These are phyloP conservation scores for Flaveria ramosissima DNA, from an alignment of 129 eudicot species.

Conservation along the genomic window DNA sequence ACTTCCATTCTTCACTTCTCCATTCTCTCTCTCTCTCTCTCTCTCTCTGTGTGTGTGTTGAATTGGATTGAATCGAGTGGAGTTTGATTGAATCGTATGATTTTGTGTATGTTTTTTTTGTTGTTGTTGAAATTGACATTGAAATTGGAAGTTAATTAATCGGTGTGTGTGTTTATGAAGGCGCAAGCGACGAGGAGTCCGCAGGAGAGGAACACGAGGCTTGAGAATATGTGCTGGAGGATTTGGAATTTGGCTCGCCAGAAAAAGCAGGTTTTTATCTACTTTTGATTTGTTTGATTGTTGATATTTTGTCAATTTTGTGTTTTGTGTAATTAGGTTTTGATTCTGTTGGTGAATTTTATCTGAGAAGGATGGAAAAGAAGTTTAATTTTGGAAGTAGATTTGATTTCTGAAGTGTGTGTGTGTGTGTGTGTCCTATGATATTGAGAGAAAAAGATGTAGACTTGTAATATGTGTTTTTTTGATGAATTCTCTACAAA, in stretches of 20 bases:
- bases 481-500: not conserved
- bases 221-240: constrained; percentile 99
- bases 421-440: not conserved
- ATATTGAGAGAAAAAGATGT: not conserved
- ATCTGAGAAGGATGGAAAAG: constrained; percentile 1
- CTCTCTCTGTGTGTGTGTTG: not conserved
- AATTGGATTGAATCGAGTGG: constrained; percentile 5
- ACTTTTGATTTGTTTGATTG: not conserved
- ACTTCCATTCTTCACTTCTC: not conserved
- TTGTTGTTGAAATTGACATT: no score
- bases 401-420: constrained; percentile 26
- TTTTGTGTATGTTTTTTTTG: not conserved
- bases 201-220: constrained; percentile 96
- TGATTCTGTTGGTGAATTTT: constrained; percentile 9
- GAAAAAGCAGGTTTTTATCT: constrained; percentile 76
- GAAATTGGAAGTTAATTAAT: not conserved
- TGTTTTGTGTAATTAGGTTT: constrained; percentile 5
- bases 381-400: constrained; percentile 27
- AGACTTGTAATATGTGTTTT: not conserved
- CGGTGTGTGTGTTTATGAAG: constrained; percentile 29
- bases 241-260: constrained; percentile 99
- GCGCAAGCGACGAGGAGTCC: constrained; percentile 99
- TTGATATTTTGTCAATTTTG: not conserved
- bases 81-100: constrained; percentile 19
- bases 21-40: not conserved